A percentile compares a stretch with the other conserved stretches of the same genome.
Conservation (phyloP, 1,139 yeast genomes). For the Taiozyma sp. region DNA sequence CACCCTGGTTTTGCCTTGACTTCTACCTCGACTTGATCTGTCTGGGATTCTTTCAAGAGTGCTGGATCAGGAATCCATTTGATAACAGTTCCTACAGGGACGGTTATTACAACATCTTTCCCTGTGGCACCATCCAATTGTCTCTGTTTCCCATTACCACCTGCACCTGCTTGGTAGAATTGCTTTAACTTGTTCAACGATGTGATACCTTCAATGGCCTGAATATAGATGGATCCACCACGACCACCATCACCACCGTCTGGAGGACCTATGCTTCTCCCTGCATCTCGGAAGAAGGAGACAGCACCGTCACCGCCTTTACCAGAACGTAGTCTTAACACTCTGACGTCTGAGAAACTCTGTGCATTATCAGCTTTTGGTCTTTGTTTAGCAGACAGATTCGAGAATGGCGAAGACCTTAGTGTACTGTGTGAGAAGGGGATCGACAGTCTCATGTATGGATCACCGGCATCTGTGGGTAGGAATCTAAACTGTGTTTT, state of each 20-base stretch:
- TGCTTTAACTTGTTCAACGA: slow-evolving; percentile 67
- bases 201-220: slow-evolving; percentile 66
- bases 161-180: slow-evolving; percentile 66
- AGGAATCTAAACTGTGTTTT: slow-evolving; percentile 8
- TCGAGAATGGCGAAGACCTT: slow-evolving; percentile 34
- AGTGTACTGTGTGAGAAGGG: slow-evolving; percentile 34
- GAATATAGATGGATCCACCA: slow-evolving; percentile 84
- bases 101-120: slow-evolving; percentile 68
- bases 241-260: slow-evolving; percentile 98
- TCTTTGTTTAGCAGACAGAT: slow-evolving; percentile 29
- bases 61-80: slow-evolving; percentile 82
- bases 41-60: slow-evolving; percentile 28
- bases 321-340: slow-evolving; percentile 69
- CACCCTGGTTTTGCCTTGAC: slow-evolving; percentile 24
- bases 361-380: slow-evolving; percentile 31
- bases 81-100: slow-evolving; percentile 87
- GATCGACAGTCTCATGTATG: slow-evolving; percentile 24
- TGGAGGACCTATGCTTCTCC: slow-evolving; percentile 84
- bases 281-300: slow-evolving; percentile 82
- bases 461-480: slow-evolving; percentile 11
- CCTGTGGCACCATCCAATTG: slow-evolving; percentile 87
- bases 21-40: slow-evolving; percentile 18
- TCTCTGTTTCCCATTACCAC: slow-evolving; percentile 62
- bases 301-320: slow-evolving; percentile 86
- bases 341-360: slow-evolving; percentile 54